Evolutionary conservation across 176 grass and related monocot genomes (phyloP).

Genomic region (Musa schizocarpa): DNA sequence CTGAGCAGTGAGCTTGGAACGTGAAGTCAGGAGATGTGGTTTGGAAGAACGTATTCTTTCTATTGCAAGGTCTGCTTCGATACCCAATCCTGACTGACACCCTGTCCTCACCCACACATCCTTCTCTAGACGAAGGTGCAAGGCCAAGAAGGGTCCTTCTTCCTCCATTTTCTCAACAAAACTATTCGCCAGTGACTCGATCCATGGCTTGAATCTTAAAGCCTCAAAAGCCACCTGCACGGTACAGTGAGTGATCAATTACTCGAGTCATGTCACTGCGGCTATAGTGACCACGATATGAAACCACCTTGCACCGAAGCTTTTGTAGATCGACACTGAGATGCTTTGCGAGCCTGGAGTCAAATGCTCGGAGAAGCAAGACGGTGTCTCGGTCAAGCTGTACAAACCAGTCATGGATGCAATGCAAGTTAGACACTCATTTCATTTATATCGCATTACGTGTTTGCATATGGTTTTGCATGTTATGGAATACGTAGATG

Average conservation of each 20-base stretch:
- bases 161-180: slow-evolving; percentile 30
- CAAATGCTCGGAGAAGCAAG: slow-evolving; percentile 30
- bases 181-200: slow-evolving; percentile 17
- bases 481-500: too few species aligned
- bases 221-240: slow-evolving; percentile 36
- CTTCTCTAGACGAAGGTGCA: slow-evolving; percentile 38
- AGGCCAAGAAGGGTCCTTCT: slow-evolving; percentile 31
- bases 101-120: slow-evolving; percentile 43
- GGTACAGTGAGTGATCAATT: too few species aligned
- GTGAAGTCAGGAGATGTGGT: slow-evolving; percentile 26
- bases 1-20: slow-evolving; percentile 20
- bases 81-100: slow-evolving; percentile 28
- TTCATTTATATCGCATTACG: too few species aligned
- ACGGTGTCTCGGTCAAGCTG: slow-evolving; percentile 28
- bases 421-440: too few species aligned
- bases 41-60: slow-evolving; percentile 8
- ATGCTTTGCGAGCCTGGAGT: slow-evolving; percentile 34
- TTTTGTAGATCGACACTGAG: slow-evolving; percentile 32
- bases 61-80: slow-evolving; percentile 2
- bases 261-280: too few species aligned
- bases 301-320: slow-evolving; percentile 32
- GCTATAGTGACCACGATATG: not conserved
- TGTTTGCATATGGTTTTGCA: too few species aligned
- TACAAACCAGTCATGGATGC: not conserved
- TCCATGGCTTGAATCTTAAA: slow-evolving; percentile 31